phyloP scores from a whole-genome alignment of 257 asterid species.

The Rubia yunnanensis region DNA sequence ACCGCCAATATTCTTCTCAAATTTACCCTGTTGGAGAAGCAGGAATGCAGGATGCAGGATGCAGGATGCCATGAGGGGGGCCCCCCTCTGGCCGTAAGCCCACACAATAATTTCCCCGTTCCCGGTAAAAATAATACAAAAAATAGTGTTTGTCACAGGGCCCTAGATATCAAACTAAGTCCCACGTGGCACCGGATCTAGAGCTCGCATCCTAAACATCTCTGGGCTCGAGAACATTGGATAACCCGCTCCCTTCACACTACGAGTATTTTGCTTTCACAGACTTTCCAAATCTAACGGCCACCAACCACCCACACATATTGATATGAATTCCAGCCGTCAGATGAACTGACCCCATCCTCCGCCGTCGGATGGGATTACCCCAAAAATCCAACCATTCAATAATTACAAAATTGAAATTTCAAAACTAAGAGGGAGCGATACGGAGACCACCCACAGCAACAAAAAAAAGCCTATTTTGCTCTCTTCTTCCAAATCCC shows the following conservation, averaged over 20 bases:
- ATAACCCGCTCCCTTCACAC: neutral
- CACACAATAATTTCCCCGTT: neutral
- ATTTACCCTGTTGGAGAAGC: neutral
- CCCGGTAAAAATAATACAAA: neutral
- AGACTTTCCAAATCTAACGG: slow-evolving; percentile 26
- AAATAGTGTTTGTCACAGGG: neutral
- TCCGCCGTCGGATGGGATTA: slow-evolving; percentile 33
- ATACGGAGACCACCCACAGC: slow-evolving; percentile 17
- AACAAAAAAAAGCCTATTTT: slow-evolving; percentile 19
- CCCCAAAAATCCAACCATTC: slow-evolving; percentile 29
- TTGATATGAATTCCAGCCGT: slow-evolving; percentile 50
- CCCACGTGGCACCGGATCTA: slow-evolving; percentile 4
- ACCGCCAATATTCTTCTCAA: slow-evolving; percentile 25
- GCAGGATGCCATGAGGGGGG: slow-evolving; percentile 16
- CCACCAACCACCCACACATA: neutral
- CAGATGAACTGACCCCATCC: slow-evolving; percentile 13
- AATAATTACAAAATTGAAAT: slow-evolving; percentile 63
- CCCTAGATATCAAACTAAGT: neutral
- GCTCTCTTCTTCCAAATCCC: slow-evolving; percentile 19
- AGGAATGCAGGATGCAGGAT: slow-evolving; percentile 28
- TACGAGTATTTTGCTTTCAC: neutral
- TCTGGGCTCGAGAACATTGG: slow-evolving; percentile 15
- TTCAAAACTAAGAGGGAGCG: slow-evolving; percentile 96
- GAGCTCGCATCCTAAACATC: neutral
- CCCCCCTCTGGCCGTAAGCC: neutral